Evolutionary conservation across 2,329 filamentous ascomycete species (phyloP), one percentile per base, ranked within the genome.

Genomic region (Mariannaea sp.): DNA sequence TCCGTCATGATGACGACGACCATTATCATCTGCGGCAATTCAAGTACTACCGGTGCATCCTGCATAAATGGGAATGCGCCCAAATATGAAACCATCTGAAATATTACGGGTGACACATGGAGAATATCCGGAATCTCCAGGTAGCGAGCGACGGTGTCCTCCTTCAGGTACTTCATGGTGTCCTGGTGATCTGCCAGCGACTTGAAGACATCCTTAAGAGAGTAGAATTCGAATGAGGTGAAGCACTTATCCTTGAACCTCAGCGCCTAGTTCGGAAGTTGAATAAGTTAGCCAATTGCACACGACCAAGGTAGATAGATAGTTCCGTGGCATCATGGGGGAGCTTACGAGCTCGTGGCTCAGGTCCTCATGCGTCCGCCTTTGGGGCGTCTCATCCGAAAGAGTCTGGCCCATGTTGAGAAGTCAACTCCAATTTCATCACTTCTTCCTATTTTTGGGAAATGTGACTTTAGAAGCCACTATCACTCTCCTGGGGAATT

Each of bases 21-120:
- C 74, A 89, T 88, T 53, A 91, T 78, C 71, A 90, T 74, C 62
- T 86, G 84, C 55, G 89, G 84, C 36, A 88, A 80, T 7, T 87
- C 85, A 42, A 92, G 71, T 3, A 90, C 84, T 3, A 80, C 85
- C 0, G 88, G 88, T 0, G 87, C 87, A 64, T 89, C 84, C 46
- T 82, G 79, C 2, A 88, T 76, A 59, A 90, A 90, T 0, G 88
- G 88, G 54, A 92, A 91, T 1, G 88, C 85, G 26, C 85, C 88
- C 1, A 90, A 76, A 61, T 86, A 88, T 4, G 85, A 86, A 2
- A 86, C 70, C 79, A 90, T 87, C 64, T 89, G 86, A 65, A 89
- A 90, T 39, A 91, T 66, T 36, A 91, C 80, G 2, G 86, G 80
- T 4, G 86, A 87, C 7, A 82, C 86, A 44, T 78, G 80, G 20